Evolutionary conservation across 768 basidiomycete species (phyloP), one percentile per base, ranked within the genome.

Genomic region (Gloeopeniophorella convolvens): DNA sequence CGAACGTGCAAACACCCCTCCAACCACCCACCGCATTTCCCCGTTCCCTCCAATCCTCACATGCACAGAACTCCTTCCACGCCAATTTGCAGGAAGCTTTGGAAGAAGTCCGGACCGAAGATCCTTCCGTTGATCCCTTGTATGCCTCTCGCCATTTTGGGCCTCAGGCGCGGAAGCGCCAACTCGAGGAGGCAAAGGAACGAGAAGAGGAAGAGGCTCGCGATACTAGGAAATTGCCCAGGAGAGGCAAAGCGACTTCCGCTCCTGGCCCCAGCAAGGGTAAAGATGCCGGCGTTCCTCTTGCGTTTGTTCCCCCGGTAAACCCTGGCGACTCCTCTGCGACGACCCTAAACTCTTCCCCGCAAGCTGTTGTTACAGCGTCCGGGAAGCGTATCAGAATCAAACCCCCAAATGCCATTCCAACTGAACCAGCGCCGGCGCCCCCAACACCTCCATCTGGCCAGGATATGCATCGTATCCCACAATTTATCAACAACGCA

Each of bases 321-420:
- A 61, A 55, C 33, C 48, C 59, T 20, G 56, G 45, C 23, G 20
- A 48, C 24, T 24, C 57, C 24, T 43, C 58, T 13, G 23, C 47
- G n/a, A 45, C 55, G 3, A 20, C 52, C 2, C 59, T 58, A 16
- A 43, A 26, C 27, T 30, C 65, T 1, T 42, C 68, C 10, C 48
- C 63, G 2, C 67, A 71, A 5, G 59, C 74, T 13, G 60, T 77
- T 24, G 71, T 77, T 11, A 70, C 74, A 0, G 70, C 70, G 41
- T 70, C 69, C n/a, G 77, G 77, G 10, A 68, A 75, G 24, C 68
- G 73, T 20, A 59, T 77, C 36, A 72, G 77, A 49, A 68, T 77
- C 48, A 77, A 77, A 50, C 73, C 77, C 0, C 71, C 75, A 28
- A 62, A 63, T 21, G 66, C 66, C 13, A 62, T 63, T 34, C 46